Base-by-base conservation (phyloP, 83 land plant genomes). In the Larix sibirica region DNA sequence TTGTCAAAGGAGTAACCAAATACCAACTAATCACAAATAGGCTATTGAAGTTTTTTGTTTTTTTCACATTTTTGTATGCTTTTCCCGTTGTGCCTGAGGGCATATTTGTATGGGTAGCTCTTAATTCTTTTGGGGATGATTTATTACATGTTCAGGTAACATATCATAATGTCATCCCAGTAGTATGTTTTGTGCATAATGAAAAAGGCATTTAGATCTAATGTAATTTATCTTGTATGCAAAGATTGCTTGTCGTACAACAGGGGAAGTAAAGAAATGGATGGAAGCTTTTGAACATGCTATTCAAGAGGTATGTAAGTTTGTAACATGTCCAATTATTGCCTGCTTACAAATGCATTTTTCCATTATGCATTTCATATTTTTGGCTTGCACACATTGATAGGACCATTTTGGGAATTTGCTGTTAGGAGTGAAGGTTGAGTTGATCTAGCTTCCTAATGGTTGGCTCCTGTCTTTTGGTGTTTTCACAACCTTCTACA, bases 261-360 rank as follows among this genome's bases (percentile, higher is more conserved):
- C 98, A 83, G 98, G 93, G 21, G 99, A 95, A 84, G 88, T 87
- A 58, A 86, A 88, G 42, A 92, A 92, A 81, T 97, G 99, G 99
- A 85, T 93, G 85, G 91, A 93, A 81, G 99, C 99, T 65, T 95
- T 97, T 88, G 93, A 95, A 65, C 96, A 97, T 54, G 99, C 99
- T 67, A 97, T 95, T 82, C 96, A 95, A 83, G 95, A 92, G 96
- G 99, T 94, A 88, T 17, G 20, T 58, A 59, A 54, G 99, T 94
- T 87, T 17, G 20, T 58, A 59, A 54, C 38, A 70, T 54, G 81
- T 44, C 23, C 56, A 20, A 17, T 9, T 73, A 50, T 24, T 73
- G 16, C 75, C 47, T 70, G 50, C 47, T 7, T n/a, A 20, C 63
- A 44, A 54, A 56, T 56, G 61, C 31, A 33, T 50, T 56, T 78